These are phyloP conservation scores for Iberis pinnata DNA, from an alignment of 345 rosid species.

Conservation along the genomic window DNA sequence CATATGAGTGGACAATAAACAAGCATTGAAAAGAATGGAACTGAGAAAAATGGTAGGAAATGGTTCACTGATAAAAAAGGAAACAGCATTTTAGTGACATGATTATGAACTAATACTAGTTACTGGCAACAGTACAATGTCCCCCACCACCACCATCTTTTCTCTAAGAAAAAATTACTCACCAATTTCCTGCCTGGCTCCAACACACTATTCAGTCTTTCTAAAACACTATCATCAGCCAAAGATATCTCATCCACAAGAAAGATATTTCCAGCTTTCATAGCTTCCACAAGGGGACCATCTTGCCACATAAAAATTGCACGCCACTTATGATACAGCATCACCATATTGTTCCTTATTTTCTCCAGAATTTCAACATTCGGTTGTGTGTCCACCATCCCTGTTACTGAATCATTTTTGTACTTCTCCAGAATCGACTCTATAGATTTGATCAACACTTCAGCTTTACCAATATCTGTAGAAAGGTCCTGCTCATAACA, in stretches of 20 bases:
- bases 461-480: constrained; percentile 58
- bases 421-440: constrained; percentile 33
- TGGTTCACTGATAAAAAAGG: background rate
- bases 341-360: constrained; percentile 43
- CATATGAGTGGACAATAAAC: constrained; percentile 1
- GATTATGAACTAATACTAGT: background rate
- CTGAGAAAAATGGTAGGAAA: background rate
- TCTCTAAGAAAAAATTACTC: constrained; percentile 16
- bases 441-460: constrained; percentile 45
- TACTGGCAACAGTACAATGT: background rate
- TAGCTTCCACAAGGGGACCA: constrained; percentile 92
- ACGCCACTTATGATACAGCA: constrained; percentile 69
- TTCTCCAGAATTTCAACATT: constrained; percentile 51
- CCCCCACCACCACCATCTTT: background rate
- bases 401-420: constrained; percentile 37
- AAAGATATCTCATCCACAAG: constrained; percentile 94
- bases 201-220: constrained; percentile 86
- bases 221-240: constrained; percentile 97
- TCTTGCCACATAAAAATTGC: constrained; percentile 90
- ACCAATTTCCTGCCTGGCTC: constrained; percentile 91
- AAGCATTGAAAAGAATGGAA: background rate
- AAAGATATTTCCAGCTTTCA: constrained; percentile 78
- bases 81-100: background rate
- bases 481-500: constrained; percentile 45
- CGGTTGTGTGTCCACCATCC: constrained; percentile 29